Base-by-base conservation (phyloP, 1,139 yeast species). In the Nakaseomyces bracarensis region DNA sequence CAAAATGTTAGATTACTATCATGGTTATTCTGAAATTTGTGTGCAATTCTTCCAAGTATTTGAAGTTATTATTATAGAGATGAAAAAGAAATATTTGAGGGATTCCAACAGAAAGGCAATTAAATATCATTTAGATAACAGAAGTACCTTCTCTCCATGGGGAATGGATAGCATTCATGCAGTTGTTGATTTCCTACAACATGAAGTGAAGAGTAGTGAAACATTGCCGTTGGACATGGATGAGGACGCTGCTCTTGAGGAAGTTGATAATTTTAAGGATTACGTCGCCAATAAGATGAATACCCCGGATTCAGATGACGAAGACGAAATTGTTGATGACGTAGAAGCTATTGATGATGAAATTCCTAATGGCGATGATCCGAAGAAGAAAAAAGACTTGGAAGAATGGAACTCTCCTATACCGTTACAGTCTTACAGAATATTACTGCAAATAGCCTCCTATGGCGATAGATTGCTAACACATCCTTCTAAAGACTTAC, bases 1-100 rank as follows among this genome's bases (percentile, higher is more conserved):
- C 60, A 77, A 79, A 9, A 65, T 87, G 26, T 68, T 91, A 39
- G 97, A 91, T 60, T 70, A 79, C 35, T 89, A 81, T 53, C 95
- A 89, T 63, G 94, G 93, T 0, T 89, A 91, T 58, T 66, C 77
- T 1, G 67, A 70, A 13, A 65, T 91, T 18, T 79, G 85, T 38
- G 79, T 80, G 46, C 87, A 87, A 0, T 79, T 86, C 46, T 84
- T 89, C 49, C 64, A 72, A 5, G 81, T 85, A 0, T 84, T 89
- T 53, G 74, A 73, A 38, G 79, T 82, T 14, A 63, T 89, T 2
- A 70, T 80, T 1, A 64, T 64, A 14, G 84, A 82, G 53, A 68
- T 82, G 10, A 61, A 64, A 18, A 58, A 60, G 9, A 57, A 65
- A 28, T 79, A 71, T 52, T 44, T 70, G 35, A 39, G 35, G 2